phyloP scores from a whole-genome alignment of 1,139 yeast species.

The Geotrichum aggregatum region DNA sequence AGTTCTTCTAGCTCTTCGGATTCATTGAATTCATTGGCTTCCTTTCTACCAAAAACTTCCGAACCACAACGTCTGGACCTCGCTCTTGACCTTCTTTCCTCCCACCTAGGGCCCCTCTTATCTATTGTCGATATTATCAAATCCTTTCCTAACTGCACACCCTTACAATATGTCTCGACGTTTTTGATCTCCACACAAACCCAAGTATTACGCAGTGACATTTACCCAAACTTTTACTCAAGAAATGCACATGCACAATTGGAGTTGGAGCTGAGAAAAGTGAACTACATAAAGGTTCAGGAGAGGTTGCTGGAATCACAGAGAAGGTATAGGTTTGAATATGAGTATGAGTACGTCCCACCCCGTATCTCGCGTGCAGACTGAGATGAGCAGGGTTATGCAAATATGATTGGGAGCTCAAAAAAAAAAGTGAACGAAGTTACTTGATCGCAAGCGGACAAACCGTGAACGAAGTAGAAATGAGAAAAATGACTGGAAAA shows the following conservation, averaged over 20 bases:
- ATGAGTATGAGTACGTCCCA: too few relatives aligned
- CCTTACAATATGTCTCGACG: conserved; percentile 44
- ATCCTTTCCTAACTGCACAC: conserved; percentile 50
- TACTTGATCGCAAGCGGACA: too few relatives aligned
- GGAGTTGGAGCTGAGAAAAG: conserved; percentile 40
- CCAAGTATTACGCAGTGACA: conserved; percentile 47
- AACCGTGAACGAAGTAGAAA: too few relatives aligned
- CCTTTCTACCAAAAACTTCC: conserved; percentile 10
- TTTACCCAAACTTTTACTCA: too few relatives aligned
- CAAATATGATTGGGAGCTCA: too few relatives aligned
- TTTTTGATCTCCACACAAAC: conserved; percentile 47
- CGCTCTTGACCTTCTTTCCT: conserved; percentile 45
- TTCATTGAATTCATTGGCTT: neutral
- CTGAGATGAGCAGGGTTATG: too few relatives aligned
- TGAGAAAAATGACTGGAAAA: too few relatives aligned
- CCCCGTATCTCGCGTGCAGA: too few relatives aligned
- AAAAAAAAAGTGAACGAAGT: too few relatives aligned
- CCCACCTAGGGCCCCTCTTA: conserved; percentile 55
- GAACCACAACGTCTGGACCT: conserved; percentile 36
- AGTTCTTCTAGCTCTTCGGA: neutral
- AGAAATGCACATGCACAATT: too few relatives aligned
- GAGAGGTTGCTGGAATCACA: conserved; percentile 40
- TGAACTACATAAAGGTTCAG: conserved; percentile 40
- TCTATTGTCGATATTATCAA: conserved; percentile 50
- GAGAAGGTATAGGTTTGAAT: conserved; percentile 29